Conservation (phyloP, 2,329 filamentous ascomycete species). For the Verticillium tricorpus region DNA sequence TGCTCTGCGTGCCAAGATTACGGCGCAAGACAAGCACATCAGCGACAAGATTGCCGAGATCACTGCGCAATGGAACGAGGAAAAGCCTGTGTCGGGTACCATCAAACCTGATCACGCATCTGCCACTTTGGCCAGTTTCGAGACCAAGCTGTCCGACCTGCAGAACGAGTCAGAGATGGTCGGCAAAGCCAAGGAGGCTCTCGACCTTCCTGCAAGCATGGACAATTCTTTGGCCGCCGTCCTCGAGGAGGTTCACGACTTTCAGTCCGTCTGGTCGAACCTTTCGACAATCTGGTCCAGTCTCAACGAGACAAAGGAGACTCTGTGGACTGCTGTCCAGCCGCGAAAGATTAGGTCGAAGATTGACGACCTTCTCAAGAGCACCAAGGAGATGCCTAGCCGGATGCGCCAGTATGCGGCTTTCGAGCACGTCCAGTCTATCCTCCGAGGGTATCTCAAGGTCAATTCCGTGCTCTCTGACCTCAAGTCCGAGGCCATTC, state of each 20-base stretch:
- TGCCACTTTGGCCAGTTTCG: conserved; percentile 75
- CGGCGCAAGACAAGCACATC: conserved; percentile 88
- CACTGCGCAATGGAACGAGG: conserved; percentile 83
- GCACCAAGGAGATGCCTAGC: conserved; percentile 98
- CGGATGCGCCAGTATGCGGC: conserved; percentile 98
- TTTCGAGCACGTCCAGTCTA: conserved; percentile 96
- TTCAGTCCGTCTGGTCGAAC: conserved; percentile 97
- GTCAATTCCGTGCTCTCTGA: conserved; percentile 85
- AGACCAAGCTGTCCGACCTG: conserved; percentile 76
- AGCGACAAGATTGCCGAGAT: conserved; percentile 84
- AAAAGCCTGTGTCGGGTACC: conserved; percentile 93
- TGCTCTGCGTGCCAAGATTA: conserved; percentile 89
- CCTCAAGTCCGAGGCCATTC: conserved; percentile 92
- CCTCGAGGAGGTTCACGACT: conserved; percentile 94
- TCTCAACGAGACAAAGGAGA: conserved; percentile 87
- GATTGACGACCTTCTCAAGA: conserved; percentile 89
- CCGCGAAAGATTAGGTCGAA: conserved; percentile 87
- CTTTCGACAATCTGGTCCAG: conserved; percentile 96
- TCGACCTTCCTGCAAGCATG: conserved; percentile 76
- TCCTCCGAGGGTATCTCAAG: conserved; percentile 83
- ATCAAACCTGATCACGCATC: conserved; percentile 88
- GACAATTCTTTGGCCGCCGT: conserved; percentile 82
- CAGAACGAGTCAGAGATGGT: conserved; percentile 91
- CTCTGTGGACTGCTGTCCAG: conserved; percentile 91
- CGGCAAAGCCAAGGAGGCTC: conserved; percentile 90